Percentiles rank a stretch among this genome's conserved stretches.
These are phyloP conservation scores for Ogataea neopini DNA, from an alignment of 805 yeast genomes.

Conservation along the genomic window DNA sequence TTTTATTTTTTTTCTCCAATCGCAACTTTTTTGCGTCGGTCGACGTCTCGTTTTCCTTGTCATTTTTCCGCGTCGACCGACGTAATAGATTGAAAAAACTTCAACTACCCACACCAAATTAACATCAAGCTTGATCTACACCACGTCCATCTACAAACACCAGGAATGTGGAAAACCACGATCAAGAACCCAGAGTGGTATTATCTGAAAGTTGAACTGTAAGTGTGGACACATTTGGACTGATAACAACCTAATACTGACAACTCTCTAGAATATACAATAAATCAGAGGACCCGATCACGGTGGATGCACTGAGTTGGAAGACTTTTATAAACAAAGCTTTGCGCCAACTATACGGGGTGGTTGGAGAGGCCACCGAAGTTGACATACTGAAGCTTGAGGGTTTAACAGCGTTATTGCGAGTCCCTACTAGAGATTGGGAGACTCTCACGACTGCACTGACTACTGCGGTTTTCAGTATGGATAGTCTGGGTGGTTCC, in stretches of 20 bases:
- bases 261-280: background rate
- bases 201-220: constrained; percentile 17
- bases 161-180: constrained; percentile 10
- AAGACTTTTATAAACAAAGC: constrained; percentile 25
- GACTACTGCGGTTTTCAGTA: constrained; percentile 14
- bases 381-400: constrained; percentile 26
- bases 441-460: constrained; percentile 21
- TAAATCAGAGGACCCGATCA: background rate
- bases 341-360: constrained; percentile 28
- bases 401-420: constrained; percentile 16
- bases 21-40: background rate
- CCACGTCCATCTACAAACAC: no score
- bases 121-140: no score
- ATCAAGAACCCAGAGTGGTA: constrained; percentile 21
- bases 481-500: constrained; percentile 14
- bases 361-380: constrained; percentile 30
- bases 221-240: constrained; percentile 4
- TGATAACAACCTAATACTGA: background rate
- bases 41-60: no score
- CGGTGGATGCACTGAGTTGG: constrained; percentile 28
- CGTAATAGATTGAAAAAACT: background rate
- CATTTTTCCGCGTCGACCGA: background rate
- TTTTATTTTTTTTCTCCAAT: background rate
- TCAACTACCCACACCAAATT: no score
- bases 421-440: constrained; percentile 28